phyloP scores from a whole-genome alignment of 176 grass and related monocot genomes.

The Tillandsia fasciculata region DNA sequence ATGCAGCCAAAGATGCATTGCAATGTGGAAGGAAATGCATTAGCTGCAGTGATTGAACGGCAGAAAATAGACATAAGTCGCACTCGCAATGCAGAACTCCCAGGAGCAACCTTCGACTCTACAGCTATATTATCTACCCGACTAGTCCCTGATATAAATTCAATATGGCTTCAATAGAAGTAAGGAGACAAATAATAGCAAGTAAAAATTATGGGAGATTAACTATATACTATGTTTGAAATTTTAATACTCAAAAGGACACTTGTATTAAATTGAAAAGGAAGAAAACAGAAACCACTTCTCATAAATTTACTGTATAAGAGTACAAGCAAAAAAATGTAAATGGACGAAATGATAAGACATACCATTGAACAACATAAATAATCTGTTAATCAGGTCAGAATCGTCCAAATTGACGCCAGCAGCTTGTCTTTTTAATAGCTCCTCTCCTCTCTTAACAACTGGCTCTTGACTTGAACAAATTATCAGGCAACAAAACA shows the following conservation, averaged over 20 bases:
- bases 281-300: not conserved
- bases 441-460: conserved; percentile 75
- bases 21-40: conserved; percentile 78
- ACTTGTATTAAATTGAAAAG: not conserved
- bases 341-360: not conserved
- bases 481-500: conserved; percentile 30
- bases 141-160: conserved; percentile 41
- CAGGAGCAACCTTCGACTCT: conserved; percentile 67
- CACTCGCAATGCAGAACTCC: conserved; percentile 50
- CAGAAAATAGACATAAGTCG: conserved; percentile 83
- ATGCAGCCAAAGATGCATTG: conserved; percentile 91
- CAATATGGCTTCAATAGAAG: not conserved
- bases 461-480: conserved; percentile 72
- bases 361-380: conserved; percentile 74
- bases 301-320: not conserved
- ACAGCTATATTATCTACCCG: conserved; percentile 69
- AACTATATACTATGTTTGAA: not conserved
- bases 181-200: not conserved
- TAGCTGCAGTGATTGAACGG: conserved; percentile 80
- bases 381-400: conserved; percentile 63
- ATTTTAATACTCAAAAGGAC: not conserved
- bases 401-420: conserved; percentile 69
- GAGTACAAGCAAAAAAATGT: not conserved
- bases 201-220: not conserved
- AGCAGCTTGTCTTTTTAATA: conserved; percentile 67